Base-by-base conservation (phyloP, 208 protist genomes). In the Phytomonas sp. region DNA sequence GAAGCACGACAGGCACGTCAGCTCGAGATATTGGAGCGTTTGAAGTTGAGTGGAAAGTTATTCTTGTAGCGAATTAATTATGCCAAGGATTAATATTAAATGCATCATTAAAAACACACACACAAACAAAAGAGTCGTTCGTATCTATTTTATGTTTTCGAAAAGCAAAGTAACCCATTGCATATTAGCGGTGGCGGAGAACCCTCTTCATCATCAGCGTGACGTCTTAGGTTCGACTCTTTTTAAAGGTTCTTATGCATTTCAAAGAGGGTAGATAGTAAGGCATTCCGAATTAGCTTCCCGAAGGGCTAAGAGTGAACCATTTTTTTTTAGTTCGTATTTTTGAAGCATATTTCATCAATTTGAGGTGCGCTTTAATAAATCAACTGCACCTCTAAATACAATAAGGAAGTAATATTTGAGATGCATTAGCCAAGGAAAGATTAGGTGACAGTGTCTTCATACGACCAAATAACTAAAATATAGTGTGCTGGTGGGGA, bases 21-120 rank as follows among this genome's bases (percentile, higher is more conserved):
- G 67, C 37, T 67, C 13, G 81, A 82, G 64, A 74, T 87, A 29
- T 72, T 96, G 28, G 68, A 43, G 43, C 71, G 77, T 64, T 79
- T 96, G 15, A 70, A 83, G 66, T 59, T 62, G 30, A 77, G 71
- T 6, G 84, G 86, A 60, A 91, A 87, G 68, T 74, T 92, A 29
- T 96, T 96, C 68, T 66, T 90, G 60, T 83, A 60, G 60, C 31
- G 20, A 66, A 34, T 30, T 61, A 67, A 28, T 53, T 56, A n/a
- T 60, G 17, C 23, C 23, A 43, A 65, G 34, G 61, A 23, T 1
- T 65, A 43, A 43, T 56, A 26, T 23, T 56, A 56, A 26, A 17
- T 17, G 23, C 6, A 6, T 6, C 29, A 36, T 17, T 40, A 23
- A 46, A 29, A 62, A 56, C 4, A 26, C 17, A 8, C 46, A 56